These are phyloP conservation scores for Rhodotorula babjevae DNA, from an alignment of 768 basidiomycete genomes.

Conservation along the genomic window DNA sequence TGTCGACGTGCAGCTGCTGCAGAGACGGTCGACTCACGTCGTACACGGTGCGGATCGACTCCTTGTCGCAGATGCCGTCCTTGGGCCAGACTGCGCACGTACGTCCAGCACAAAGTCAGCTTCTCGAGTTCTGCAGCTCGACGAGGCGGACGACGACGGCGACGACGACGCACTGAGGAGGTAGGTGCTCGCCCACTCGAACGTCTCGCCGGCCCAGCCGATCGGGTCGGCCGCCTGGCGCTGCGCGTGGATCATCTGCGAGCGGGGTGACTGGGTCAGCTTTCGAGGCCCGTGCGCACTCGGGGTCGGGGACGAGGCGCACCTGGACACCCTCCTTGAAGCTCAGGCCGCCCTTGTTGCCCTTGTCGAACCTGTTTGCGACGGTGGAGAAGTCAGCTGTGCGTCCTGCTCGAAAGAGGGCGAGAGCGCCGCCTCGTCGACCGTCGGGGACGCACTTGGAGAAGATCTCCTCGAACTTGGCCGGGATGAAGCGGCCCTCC, in stretches of 20 bases:
- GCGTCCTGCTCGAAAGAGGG: no score
- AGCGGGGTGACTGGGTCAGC: constrained; percentile 41
- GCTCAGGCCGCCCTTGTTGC: constrained; percentile 28
- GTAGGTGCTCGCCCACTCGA: constrained; percentile 50
- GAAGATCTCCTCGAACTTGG: constrained; percentile 53
- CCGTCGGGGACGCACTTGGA: constrained; percentile 40
- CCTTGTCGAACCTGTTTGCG: constrained; percentile 23
- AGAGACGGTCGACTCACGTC: constrained; percentile 46
- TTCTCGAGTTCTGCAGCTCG: background rate
- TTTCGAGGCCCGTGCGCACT: constrained; percentile 15
- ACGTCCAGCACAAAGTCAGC: background rate
- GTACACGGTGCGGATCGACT: constrained; percentile 51
- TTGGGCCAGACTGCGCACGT: constrained; percentile 18
- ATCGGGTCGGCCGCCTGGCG: constrained; percentile 36
- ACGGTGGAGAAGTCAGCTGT: no score
- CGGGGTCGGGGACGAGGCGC: constrained; percentile 40
- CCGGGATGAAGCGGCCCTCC: constrained; percentile 51
- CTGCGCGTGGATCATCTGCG: constrained; percentile 45
- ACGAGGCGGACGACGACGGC: no score
- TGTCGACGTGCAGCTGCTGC: no score
- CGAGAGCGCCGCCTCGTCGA: no score
- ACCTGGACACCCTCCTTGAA: constrained; percentile 25
- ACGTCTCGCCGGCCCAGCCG: constrained; percentile 40
- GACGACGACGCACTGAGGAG: constrained; percentile 30
- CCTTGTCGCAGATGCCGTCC: constrained; percentile 44